These are phyloP conservation scores for Alternaria incomplexa DNA, from an alignment of 2,329 filamentous ascomycete genomes.

Conservation along the genomic window DNA sequence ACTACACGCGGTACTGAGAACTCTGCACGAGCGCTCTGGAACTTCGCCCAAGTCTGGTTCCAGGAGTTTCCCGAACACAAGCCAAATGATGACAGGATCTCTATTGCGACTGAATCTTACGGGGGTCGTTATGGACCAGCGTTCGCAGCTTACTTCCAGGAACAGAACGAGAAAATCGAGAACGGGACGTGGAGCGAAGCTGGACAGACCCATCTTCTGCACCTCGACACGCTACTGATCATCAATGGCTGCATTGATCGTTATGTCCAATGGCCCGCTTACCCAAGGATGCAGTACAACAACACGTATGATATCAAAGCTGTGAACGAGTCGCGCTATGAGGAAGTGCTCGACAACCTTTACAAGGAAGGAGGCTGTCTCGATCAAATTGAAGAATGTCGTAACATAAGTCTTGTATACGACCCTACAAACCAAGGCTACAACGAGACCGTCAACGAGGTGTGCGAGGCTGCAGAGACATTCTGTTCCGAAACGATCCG, in stretches of 20 bases:
- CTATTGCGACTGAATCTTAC: slow-evolving; percentile 58
- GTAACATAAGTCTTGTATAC: slow-evolving; percentile 52
- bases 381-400: slow-evolving; percentile 61
- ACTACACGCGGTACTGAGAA: slow-evolving; percentile 60
- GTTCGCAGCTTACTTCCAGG: slow-evolving; percentile 62
- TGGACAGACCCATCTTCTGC: slow-evolving; percentile 45
- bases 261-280: slow-evolving; percentile 55
- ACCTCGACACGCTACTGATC: slow-evolving; percentile 61
- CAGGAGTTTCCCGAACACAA: slow-evolving; percentile 68
- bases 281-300: slow-evolving; percentile 60
- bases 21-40: slow-evolving; percentile 63
- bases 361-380: slow-evolving; percentile 58
- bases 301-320: slow-evolving; percentile 65
- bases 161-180: slow-evolving; percentile 62
- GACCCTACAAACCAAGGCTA: slow-evolving; percentile 58
- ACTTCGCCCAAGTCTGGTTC: slow-evolving; percentile 67
- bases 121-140: slow-evolving; percentile 65
- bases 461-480: slow-evolving; percentile 53
- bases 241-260: slow-evolving; percentile 64
- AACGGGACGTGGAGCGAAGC: slow-evolving; percentile 45
- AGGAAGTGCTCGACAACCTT: slow-evolving; percentile 54
- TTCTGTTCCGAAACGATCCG: slow-evolving; percentile 56
- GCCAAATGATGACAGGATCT: slow-evolving; percentile 63
- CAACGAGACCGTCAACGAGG: slow-evolving; percentile 45
- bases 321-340: slow-evolving; percentile 57